These are phyloP conservation scores for Chytriomyces sp. DNA, from an alignment of 192 early-diverging fungal species.

Conservation along the genomic window DNA sequence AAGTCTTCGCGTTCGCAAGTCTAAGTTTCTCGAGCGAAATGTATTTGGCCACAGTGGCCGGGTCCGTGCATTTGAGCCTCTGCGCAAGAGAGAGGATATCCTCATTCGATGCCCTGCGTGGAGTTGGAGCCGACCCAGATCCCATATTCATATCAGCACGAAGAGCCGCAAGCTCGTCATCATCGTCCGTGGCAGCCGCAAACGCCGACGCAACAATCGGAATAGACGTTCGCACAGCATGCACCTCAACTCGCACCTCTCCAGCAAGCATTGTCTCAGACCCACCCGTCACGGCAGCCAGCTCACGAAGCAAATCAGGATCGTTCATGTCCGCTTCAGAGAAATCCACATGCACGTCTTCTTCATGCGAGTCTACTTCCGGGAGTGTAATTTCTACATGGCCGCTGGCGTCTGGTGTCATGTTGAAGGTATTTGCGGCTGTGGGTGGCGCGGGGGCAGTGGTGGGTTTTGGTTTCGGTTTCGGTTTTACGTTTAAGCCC, in stretches of 20 bases:
- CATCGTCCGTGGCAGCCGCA: not conserved
- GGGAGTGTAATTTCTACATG: not conserved
- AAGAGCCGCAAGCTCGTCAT: not conserved
- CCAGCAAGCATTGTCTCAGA: not conserved
- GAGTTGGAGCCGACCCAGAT: not conserved
- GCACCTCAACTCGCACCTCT: conserved; percentile 9
- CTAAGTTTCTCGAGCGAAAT: conserved; percentile 57
- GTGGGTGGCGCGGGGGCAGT: not conserved
- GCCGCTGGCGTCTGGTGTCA: conserved; percentile 2
- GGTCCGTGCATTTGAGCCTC: conserved; percentile 43
- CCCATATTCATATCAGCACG: not conserved
- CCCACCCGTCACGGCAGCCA: conserved; percentile 23
- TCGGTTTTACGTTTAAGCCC: not conserved
- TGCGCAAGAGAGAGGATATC: conserved; percentile 31
- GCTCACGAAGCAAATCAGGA: conserved; percentile 68
- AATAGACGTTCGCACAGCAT: not conserved
- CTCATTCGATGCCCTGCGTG: not conserved
- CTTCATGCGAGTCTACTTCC: conserved; percentile 38
- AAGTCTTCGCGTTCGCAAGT: conserved; percentile 52
- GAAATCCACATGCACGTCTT: conserved; percentile 66
- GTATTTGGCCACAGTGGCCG: conserved; percentile 43
- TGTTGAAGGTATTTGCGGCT: not conserved
- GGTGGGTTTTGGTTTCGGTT: conserved; percentile 8
- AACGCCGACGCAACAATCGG: not conserved
- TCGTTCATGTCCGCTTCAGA: conserved; percentile 78